A percentile compares a stretch with the other conserved stretches of the same genome.
Evolutionary conservation across 2,329 filamentous ascomycete genomes (phyloP).

Genomic region (Aspergillus glaucus): DNA sequence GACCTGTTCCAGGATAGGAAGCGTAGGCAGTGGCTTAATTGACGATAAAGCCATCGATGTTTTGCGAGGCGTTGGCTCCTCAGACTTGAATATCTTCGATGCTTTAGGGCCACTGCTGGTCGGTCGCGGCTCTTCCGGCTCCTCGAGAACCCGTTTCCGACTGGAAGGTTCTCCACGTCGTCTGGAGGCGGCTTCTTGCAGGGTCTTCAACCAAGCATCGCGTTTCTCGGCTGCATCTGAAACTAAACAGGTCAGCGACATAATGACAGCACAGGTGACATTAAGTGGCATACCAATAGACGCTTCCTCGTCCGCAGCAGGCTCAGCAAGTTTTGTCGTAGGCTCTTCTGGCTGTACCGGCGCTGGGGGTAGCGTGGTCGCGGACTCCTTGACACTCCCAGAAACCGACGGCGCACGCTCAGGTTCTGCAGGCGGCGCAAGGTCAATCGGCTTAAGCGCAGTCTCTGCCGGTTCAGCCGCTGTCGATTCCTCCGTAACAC

Average conservation of each 20-base stretch:
- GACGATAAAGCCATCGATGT: conserved; percentile 25
- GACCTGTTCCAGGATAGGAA: conserved; percentile 30
- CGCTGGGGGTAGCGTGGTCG: not conserved
- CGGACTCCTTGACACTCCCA: not conserved
- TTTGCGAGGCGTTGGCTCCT: conserved; percentile 12
- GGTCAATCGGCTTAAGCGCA: not conserved
- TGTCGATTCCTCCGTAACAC: not conserved
- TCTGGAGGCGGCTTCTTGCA: conserved; percentile 18
- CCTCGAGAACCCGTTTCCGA: conserved; percentile 25
- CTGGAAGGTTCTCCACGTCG: conserved; percentile 16
- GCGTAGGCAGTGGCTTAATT: conserved; percentile 24
- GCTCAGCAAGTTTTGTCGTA: not conserved
- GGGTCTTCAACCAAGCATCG: conserved; percentile 12
- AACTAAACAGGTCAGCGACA: conserved; percentile 4
- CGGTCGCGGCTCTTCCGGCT: conserved; percentile 11
- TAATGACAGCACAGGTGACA: not conserved
- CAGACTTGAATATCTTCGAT: conserved; percentile 17
- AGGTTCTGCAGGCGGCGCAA: not conserved
- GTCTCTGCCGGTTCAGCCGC: not conserved
- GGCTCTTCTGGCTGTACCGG: not conserved
- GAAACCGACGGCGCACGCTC: not conserved
- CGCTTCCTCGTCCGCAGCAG: not conserved
- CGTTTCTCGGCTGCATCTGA: conserved; percentile 5
- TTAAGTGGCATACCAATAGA: not conserved
- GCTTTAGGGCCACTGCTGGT: conserved; percentile 16